Base-by-base conservation (phyloP, 139 green algal species). In the Volvox reticuliferus region DNA sequence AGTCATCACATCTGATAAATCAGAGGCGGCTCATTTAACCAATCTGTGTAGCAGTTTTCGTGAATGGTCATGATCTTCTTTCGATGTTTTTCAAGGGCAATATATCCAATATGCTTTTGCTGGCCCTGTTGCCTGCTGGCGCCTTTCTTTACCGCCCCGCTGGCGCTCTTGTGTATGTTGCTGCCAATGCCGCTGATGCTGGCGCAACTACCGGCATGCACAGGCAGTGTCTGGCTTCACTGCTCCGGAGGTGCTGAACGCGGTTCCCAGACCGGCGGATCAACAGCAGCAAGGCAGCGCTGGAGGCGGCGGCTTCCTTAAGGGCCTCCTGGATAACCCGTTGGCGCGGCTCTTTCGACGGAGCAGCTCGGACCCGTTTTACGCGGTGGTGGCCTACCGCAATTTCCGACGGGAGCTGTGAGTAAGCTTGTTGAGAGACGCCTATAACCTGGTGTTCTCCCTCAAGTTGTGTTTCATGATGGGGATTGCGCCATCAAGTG, bases 381-480 rank as follows among this genome's bases (percentile, higher is more conserved):
- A 97, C 86, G 97, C 96, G 17, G 95, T 99, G 3, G 37, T 99
- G 3, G 91, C 95, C 55, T 96, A 98, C 50, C 50, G 73, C 12
- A 76, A 84, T 55, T 90, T 90, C 86, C 65, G 65, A 30, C 65
- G 65, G 12, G 65, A 73, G 24, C 21, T 30, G 24, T 73, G 65
- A 73, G 6, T 28, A n/a, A n/a, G 65, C 21, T 73, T 73, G 65
- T 55, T 55, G 44, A 55, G 44, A 55, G 44, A 9, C 9, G 44
- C 44, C 44, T 55, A 9, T 55, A 9, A 55, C 5, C 44, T 55
- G 5, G 44, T 55, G 9, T 55, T 55, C 5, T 55, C 9, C 44
- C 44, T 55, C 44, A 14, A 5, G 5, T 55, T 55, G 5, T 55
- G 9, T 55, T 9, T 55, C 44, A 55, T 55, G 9, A 55, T 55